Conservation (phyloP, 1,284 basidiomycete species). For the Cystobasidiaceae sp. region DNA sequence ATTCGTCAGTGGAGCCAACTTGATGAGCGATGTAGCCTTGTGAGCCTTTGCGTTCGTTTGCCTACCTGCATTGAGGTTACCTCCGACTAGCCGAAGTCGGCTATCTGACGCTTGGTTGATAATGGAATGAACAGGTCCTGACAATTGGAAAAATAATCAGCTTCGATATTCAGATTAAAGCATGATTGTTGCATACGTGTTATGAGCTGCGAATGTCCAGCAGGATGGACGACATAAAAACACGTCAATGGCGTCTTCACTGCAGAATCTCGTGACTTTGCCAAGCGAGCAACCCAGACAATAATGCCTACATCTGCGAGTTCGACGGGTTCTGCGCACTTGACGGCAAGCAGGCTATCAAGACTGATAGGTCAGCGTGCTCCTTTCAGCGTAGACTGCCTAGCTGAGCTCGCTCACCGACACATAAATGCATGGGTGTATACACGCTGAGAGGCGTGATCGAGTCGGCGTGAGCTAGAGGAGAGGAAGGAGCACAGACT, state of each 20-base stretch:
- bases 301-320: conserved; percentile 30
- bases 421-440: conserved; percentile 6
- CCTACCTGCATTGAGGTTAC: conserved; percentile 31
- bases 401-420: conserved; percentile 2
- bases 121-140: conserved; percentile 87
- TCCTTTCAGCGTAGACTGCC: background rate
- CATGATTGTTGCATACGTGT: conserved; percentile 18
- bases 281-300: background rate
- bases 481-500: background rate
- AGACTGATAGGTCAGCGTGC: background rate
- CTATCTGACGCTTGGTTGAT: conserved; percentile 94
- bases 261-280: no score
- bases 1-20: background rate
- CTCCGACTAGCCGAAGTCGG: conserved; percentile 60
- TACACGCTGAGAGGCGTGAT: background rate
- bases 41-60: conserved; percentile 62
- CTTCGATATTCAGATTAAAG: background rate
- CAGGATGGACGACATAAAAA: background rate
- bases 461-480: background rate
- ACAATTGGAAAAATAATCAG: background rate
- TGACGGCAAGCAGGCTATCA: conserved; percentile 40
- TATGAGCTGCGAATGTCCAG: conserved; percentile 29
- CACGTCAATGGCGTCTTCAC: background rate
- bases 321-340: conserved; percentile 38
- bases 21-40: conserved; percentile 57